These are phyloP conservation scores for Microthyrium microscopicum DNA, from an alignment of 2,329 filamentous ascomycete species.

Conservation along the genomic window DNA sequence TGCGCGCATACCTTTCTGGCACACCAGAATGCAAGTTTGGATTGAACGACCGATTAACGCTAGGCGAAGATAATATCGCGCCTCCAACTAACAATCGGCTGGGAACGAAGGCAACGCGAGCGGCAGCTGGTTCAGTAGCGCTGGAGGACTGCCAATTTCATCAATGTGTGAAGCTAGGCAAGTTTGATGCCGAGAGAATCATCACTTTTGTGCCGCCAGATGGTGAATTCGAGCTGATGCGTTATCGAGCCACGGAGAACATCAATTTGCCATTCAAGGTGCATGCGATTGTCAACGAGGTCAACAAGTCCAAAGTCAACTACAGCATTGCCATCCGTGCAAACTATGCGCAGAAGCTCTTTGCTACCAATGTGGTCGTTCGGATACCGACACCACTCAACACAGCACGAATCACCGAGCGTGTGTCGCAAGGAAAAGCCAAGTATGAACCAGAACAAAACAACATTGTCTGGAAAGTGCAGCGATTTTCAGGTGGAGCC, in stretches of 20 bases:
- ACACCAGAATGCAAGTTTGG: conserved; percentile 99
- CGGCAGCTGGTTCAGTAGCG: conserved; percentile 85
- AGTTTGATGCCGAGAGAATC: conserved; percentile 91
- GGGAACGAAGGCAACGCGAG: conserved; percentile 80
- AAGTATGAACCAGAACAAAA: conserved; percentile 98
- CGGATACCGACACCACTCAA: conserved; percentile 92
- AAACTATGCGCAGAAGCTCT: conserved; percentile 91
- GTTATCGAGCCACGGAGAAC: conserved; percentile 94
- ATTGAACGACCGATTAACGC: conserved; percentile 80
- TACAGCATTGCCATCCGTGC: conserved; percentile 96
- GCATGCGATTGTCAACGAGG: conserved; percentile 93
- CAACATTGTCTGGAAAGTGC: conserved; percentile 98
- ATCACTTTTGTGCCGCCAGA: conserved; percentile 95
- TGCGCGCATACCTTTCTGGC: conserved; percentile 92
- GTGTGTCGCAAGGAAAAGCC: conserved; percentile 88
- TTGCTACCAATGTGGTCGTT: conserved; percentile 89
- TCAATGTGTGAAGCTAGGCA: conserved; percentile 93
- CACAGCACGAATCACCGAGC: conserved; percentile 82
- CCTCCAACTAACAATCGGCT: conserved; percentile 50
- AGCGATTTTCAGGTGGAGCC: conserved; percentile 93
- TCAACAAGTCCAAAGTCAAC: conserved; percentile 93
- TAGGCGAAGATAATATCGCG: conserved; percentile 43
- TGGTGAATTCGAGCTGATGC: conserved; percentile 97
- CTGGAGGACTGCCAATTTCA: conserved; percentile 98
- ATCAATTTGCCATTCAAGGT: conserved; percentile 98